Conservation (phyloP, 2,329 filamentous ascomycete genomes). For the Stagonosporopsis tanaceti region DNA sequence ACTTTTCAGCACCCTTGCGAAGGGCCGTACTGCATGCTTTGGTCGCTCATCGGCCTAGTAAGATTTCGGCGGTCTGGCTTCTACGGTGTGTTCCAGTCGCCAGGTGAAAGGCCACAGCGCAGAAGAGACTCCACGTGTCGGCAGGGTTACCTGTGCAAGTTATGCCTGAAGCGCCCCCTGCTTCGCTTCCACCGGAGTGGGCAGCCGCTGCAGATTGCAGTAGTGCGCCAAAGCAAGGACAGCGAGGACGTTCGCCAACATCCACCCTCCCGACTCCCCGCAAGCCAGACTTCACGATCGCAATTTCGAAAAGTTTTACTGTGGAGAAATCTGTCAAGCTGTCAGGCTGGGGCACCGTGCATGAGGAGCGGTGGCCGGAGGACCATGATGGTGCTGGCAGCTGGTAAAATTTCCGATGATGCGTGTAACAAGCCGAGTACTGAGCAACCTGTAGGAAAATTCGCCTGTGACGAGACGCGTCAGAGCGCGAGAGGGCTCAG, state of each 20-base stretch:
- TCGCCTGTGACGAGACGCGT: slow-evolving; percentile 24
- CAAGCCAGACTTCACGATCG: slow-evolving; percentile 42
- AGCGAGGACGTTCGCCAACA: slow-evolving; percentile 38
- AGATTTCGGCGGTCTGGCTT: slow-evolving; percentile 27
- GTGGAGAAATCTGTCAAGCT: slow-evolving; percentile 35
- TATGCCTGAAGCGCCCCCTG: slow-evolving; percentile 38
- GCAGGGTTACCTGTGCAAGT: slow-evolving; percentile 43
- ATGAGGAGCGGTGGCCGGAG: slow-evolving; percentile 21
- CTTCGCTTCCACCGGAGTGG: slow-evolving; percentile 49
- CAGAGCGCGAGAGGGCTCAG: slow-evolving; percentile 26
- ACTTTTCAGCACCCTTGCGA: slow-evolving; percentile 16
- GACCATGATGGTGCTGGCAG: slow-evolving; percentile 30
- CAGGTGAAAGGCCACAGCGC: slow-evolving; percentile 33
- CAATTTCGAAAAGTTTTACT: slow-evolving; percentile 43
- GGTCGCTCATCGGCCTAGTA: slow-evolving; percentile 23
- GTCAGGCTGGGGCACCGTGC: slow-evolving; percentile 23
- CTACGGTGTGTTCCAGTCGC: slow-evolving; percentile 34
- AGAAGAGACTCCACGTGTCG: slow-evolving; percentile 44
- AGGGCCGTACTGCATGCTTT: slow-evolving; percentile 17
- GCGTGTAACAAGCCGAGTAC: slow-evolving; percentile 18
- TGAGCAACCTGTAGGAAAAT: slow-evolving; percentile 13
- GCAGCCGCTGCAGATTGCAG: slow-evolving; percentile 46
- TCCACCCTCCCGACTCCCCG: slow-evolving; percentile 50
- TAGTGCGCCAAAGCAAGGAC: slow-evolving; percentile 39
- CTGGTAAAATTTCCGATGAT: slow-evolving; percentile 15